Evolutionary conservation across 2,329 filamentous ascomycete species (phyloP).

Genomic region (Penicillium sp.): DNA sequence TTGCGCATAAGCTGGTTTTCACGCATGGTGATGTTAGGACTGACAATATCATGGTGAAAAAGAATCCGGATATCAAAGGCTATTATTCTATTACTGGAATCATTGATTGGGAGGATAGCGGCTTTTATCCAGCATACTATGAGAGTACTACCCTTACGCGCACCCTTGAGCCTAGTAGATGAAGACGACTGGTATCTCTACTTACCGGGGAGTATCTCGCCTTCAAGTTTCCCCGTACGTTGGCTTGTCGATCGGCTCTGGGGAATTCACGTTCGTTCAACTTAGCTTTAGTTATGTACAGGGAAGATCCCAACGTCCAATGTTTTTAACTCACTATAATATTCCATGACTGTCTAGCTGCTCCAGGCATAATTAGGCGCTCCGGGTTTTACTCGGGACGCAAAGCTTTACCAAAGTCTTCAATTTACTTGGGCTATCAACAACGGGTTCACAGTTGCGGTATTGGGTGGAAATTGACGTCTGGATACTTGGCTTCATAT

Average conservation of each 20-base stretch:
- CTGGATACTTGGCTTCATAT: no score
- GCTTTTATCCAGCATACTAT: constrained; percentile 29
- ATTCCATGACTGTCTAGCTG: no score
- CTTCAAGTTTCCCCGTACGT: constrained; percentile 15
- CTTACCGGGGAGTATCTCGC: constrained; percentile 23
- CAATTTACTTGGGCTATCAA: no score
- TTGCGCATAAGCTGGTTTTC: constrained; percentile 14
- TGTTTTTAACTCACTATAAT: no score
- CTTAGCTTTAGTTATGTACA: no score
- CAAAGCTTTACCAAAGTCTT: no score
- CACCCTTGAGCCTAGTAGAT: constrained; percentile 14
- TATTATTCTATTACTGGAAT: constrained; percentile 23
- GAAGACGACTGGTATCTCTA: constrained; percentile 30
- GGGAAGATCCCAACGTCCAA: no score
- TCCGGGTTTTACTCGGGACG: no score
- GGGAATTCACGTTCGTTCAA: neutral
- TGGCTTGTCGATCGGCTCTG: constrained; percentile 20
- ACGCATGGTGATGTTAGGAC: constrained; percentile 8
- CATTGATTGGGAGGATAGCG: constrained; percentile 31
- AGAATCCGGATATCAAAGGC: constrained; percentile 5
- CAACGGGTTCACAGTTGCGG: no score
- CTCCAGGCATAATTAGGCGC: no score
- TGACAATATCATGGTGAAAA: constrained; percentile 26
- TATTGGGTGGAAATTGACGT: no score
- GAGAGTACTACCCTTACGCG: constrained; percentile 23